Conservation (phyloP, 306 rosid genomes). For the Pyrus communis region DNA sequence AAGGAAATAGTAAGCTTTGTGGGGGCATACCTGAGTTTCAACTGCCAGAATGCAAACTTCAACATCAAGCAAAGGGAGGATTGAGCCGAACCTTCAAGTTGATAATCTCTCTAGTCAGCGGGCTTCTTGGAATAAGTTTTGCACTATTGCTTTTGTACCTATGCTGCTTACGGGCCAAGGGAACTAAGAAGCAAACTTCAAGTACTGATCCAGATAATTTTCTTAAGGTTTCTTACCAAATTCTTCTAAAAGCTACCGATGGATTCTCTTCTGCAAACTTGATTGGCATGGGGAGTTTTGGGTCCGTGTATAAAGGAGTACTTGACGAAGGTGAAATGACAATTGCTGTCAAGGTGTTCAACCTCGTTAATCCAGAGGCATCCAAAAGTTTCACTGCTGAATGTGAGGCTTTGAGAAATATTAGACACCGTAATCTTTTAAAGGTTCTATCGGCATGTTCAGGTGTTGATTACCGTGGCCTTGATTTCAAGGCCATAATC, state of each 20-base stretch:
- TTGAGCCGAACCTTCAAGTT: neutral
- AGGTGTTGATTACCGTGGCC: conserved; percentile 2
- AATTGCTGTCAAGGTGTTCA: conserved; percentile 35
- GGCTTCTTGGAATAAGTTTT: neutral
- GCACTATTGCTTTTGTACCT: neutral
- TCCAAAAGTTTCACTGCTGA: conserved; percentile 32
- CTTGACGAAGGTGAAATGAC: conserved; percentile 2
- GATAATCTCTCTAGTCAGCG: neutral
- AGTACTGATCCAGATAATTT: neutral
- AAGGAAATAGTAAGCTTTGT: neutral
- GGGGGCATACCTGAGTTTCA: neutral
- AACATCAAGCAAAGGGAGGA: neutral
- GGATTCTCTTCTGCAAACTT: conserved; percentile 19
- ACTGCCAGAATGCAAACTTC: neutral
- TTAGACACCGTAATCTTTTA: conserved; percentile 36
- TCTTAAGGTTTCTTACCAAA: neutral
- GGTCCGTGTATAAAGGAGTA: conserved; percentile 7
- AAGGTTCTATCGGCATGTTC: conserved; percentile 31
- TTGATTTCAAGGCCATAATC: conserved; percentile 32
- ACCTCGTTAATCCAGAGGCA: conserved; percentile 32
- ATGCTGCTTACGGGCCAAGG: neutral
- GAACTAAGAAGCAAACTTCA: neutral
- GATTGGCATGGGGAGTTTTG: conserved; percentile 10
- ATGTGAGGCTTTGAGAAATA: conserved; percentile 21
- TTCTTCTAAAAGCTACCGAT: neutral